Evolutionary conservation across 108 stramenopile species (phyloP), one percentile per base, ranked within the genome.

Genomic region (Aurantiochytrium sp.): DNA sequence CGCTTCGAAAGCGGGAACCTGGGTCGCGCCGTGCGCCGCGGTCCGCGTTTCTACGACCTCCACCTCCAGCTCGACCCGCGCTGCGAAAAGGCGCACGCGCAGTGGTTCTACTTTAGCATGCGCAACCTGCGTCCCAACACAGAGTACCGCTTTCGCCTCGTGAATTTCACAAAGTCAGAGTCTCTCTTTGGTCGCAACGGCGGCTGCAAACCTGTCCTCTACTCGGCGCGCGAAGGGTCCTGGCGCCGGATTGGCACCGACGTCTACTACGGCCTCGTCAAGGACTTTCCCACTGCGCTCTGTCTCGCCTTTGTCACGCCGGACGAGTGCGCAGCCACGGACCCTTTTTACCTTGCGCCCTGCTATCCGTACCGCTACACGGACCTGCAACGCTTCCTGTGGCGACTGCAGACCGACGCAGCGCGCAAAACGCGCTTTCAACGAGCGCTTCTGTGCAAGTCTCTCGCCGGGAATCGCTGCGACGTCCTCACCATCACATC

Each of bases 71-170:
- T 21, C 19, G 59, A 68, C 89, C 85, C 52, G 10, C 87, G 90
- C 50, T 50, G 41, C 41, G 87, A 68, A 36, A 88, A 89, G 39
- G 87, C 87, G 37, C 88, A 91, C 59, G 68, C 41, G n/a, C 91
- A 93, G 87, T 94, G 94, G 94, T 94, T 94, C 89, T 94, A 94
- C 87, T 94, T 94, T 45, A 68, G 85, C 48, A 92, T 94, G 86
- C 32, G 55, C 37, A 91, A 89, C 69, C 21, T 86, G 34, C 86
- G 55, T 22, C 54, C 55, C 52, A 52, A 37, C 42, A 27, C 50
- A 30, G 45, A 37, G 10, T 88, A 92, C 42, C 90, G 89, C 30
- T 92, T 94, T 87, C 92, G 92, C 89, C 53, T 94, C 37, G 27
- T 39, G 50, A 93, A 93, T 52, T 54, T 93, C 34, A 69, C 52